These are phyloP conservation scores for Penicillium tannophilum DNA, from an alignment of 495 filamentous ascomycete species.

Conservation along the genomic window DNA sequence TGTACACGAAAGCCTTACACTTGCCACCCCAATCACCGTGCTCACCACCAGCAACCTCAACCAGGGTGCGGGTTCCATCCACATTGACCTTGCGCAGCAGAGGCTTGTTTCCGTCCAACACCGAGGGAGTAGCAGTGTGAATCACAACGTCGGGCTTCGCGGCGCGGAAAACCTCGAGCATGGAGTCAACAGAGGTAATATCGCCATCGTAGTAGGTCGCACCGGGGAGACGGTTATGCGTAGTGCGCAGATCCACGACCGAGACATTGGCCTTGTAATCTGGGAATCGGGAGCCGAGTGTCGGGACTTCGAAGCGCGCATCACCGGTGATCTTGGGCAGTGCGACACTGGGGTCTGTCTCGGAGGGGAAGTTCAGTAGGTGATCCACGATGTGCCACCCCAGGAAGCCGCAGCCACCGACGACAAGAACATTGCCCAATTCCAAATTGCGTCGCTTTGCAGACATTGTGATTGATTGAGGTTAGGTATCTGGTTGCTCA, in stretches of 20 bases:
- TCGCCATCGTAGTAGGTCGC: constrained; percentile 83
- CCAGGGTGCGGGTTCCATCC: constrained; percentile 76
- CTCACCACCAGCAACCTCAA: constrained; percentile 72
- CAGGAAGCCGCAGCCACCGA: constrained; percentile 61
- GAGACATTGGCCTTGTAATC: constrained; percentile 59
- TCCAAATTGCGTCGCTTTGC: constrained; percentile 38
- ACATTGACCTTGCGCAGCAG: constrained; percentile 80
- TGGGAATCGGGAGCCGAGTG: constrained; percentile 43
- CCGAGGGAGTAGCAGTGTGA: constrained; percentile 84
- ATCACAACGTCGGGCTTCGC: constrained; percentile 87
- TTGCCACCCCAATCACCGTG: constrained; percentile 56
- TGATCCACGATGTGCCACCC: constrained; percentile 62
- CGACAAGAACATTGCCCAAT: constrained; percentile 53
- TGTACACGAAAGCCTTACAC: constrained; percentile 94
- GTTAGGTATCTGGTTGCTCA: constrained; percentile 5
- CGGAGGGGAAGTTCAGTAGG: constrained; percentile 54
- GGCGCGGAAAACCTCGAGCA: constrained; percentile 66
- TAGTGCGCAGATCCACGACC: constrained; percentile 84
- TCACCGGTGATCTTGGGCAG: constrained; percentile 43
- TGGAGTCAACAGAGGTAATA: constrained; percentile 71
- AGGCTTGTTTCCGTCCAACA: constrained; percentile 49
- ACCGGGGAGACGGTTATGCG: constrained; percentile 70
- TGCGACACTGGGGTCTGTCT: constrained; percentile 46
- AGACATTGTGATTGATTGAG: constrained; percentile 31
- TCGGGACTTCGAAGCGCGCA: constrained; percentile 44